Evolutionary conservation across 768 basidiomycete genomes (phyloP), one percentile per base, ranked within the genome.

Genomic region (Termitomyces sp.): DNA sequence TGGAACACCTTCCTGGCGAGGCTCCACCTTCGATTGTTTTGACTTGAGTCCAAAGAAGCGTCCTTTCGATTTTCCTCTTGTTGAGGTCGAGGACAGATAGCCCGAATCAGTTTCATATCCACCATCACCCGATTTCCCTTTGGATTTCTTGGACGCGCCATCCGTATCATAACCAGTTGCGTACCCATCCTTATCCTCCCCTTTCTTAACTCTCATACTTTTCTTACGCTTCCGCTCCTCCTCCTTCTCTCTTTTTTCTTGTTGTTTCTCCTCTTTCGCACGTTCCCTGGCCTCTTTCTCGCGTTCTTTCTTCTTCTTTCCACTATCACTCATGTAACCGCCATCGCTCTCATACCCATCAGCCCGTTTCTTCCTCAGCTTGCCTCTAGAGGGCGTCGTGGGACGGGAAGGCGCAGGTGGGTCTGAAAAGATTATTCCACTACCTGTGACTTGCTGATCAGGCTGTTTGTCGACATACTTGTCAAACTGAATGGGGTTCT

Each of bases 331-430:
- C 37, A 78, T 57, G 60, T 80, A 78, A 1, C 75, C 79, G 4
- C 74, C 78, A 56, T 82, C 80, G 57, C 77, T 79, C 45, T 82
- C 80, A 60, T 81, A 76, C 2, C 78, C 80, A 60, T 77, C 78
- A 19, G 59, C 68, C 43, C 66, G 62, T 55, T 76, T 72, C 66
- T 78, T 80, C 64, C 69, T 75, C 40, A 76, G 60, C 56, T 77
- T 80, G 37, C 57, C 60, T 30, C 64, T 58, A 6, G 56, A 58
- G n/a, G 63, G 47, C 11, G 56, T 60, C 28, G 57, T 43, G n/a
- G 60, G 60, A 12, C 50, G 57, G 2, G 68, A 68, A 12, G 69
- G 67, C 51, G 22, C 24, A 28, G 71, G 68, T 17, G 64, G 43
- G 5, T 62, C 64, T 7, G 70, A 64, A 53, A 69, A 68, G 26